Evolutionary conservation across 441 rosid genomes (phyloP), one percentile per base, ranked within the genome.

Genomic region (Jatropha podagrica): DNA sequence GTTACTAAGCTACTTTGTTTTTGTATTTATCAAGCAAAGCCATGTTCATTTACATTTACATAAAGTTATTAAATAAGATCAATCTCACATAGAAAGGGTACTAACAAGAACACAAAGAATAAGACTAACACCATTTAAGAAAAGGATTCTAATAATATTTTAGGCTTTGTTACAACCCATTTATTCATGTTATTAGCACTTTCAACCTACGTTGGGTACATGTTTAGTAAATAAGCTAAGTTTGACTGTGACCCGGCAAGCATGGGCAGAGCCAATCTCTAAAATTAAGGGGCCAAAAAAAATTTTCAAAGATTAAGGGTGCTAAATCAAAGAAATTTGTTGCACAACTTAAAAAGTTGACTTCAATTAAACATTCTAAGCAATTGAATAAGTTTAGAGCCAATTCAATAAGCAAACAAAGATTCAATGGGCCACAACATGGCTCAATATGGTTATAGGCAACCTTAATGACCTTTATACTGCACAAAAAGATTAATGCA

Each of bases 401-500:
- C 17, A 17, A 68, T 18, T 49, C 15, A 17, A 52, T 18, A 52
- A 51, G 7, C 15, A 52, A 20, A 7, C 27, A 51, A 51, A 9
- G 61, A 48, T 15, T 27, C 37, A 18, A 2, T 15, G 10, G 11
- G 73, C 72, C 9, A 56, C 12, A 2, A 56, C 32, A 40, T 11
- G 26, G 9, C n/a, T 54, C 10, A 56, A 4, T 55, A 55, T 20
- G 26, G 23, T 62, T 15, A 60, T 27, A 23, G 17, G 38, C 20
- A 20, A 38, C 17, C 14, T 13, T 63, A 52, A 20, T 52, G 15
- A 40, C 0, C 15, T 49, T 76, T 12, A 18, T 1, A 3, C 9
- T 5, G 46, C 3, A 11, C 8, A 52, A 55, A 66, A 23, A 54
- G 41, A 74, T 14, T 9, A 80, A 20, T 65, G 51, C 92, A 68